Conservation (phyloP, 1,139 yeast species). For the Kodamaea ohmeri region DNA sequence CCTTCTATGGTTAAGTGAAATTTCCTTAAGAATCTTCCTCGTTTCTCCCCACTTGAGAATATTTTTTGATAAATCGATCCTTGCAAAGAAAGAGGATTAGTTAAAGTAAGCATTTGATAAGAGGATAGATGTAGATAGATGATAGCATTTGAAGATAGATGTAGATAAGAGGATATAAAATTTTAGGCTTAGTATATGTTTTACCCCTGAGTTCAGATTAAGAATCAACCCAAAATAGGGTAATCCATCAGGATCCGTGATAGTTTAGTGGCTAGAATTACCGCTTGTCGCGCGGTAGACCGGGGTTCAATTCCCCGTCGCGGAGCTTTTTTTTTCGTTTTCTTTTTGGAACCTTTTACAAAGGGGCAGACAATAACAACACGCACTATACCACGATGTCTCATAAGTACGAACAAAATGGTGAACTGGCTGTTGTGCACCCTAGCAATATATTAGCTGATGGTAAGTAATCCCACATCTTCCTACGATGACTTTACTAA, state of each 20-base stretch:
- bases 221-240: too few species aligned
- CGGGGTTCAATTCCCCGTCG: slow-evolving; percentile 73
- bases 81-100: too few species aligned
- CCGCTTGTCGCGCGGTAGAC: slow-evolving; percentile 61
- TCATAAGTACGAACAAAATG: not conserved
- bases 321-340: slow-evolving; percentile 36
- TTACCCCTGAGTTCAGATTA: too few species aligned
- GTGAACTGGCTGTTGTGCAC: not conserved
- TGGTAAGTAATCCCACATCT: not conserved
- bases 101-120: too few species aligned
- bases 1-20: too few species aligned
- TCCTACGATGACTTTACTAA: slow-evolving; percentile 6
- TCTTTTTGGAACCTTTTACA: not conserved
- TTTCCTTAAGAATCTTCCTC: too few species aligned
- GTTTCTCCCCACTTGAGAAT: too few species aligned
- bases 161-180: too few species aligned
- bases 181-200: too few species aligned
- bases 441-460: not conserved
- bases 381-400: not conserved
- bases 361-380: not conserved
- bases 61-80: too few species aligned
- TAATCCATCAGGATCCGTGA: slow-evolving; percentile 40
- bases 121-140: too few species aligned
- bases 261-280: slow-evolving; percentile 49
- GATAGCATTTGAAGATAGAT: too few species aligned